A percentile compares a stretch with the other conserved stretches of the same genome.
Conservation (phyloP, 2,329 filamentous ascomycete genomes). For the Raffaelea arxii region DNA sequence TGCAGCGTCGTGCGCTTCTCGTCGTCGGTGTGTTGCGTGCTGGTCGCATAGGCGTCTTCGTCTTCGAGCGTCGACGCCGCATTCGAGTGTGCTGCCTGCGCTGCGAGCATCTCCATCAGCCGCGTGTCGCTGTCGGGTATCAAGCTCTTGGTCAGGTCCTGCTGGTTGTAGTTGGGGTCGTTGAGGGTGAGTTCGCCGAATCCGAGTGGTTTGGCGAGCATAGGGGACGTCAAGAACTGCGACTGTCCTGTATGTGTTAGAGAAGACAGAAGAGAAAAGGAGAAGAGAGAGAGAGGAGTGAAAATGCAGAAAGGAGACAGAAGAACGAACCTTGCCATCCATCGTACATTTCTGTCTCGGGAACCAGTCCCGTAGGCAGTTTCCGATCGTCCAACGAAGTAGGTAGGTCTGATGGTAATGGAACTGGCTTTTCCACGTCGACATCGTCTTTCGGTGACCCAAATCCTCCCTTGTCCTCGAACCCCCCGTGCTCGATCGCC, state of each 20-base stretch:
- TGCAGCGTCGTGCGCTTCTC: constrained; percentile 79
- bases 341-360: constrained; percentile 96
- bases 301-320: constrained; percentile 5
- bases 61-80: constrained; percentile 64
- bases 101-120: constrained; percentile 91
- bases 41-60: constrained; percentile 67
- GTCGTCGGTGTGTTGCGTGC: constrained; percentile 60
- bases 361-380: constrained; percentile 53
- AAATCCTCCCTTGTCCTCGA: constrained; percentile 8
- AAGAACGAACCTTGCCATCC: constrained; percentile 75
- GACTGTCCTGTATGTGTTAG: constrained; percentile 61
- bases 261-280: constrained; percentile 7
- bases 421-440: constrained; percentile 31
- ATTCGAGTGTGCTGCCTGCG: constrained; percentile 71
- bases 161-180: constrained; percentile 59
- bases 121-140: constrained; percentile 71
- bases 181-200: constrained; percentile 77
- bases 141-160: constrained; percentile 44
- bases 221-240: constrained; percentile 82
- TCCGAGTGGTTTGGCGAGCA: constrained; percentile 71
- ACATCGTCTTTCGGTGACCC: constrained; percentile 6
- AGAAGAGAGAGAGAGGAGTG: constrained; percentile 1
- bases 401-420: constrained; percentile 75
- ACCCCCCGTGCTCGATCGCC: neutral
- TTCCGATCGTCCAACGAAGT: constrained; percentile 85